Evolutionary conservation across 169 alveolate species (phyloP), one percentile per base, ranked within the genome.

Genomic region (Plasmodium yoelii): DNA sequence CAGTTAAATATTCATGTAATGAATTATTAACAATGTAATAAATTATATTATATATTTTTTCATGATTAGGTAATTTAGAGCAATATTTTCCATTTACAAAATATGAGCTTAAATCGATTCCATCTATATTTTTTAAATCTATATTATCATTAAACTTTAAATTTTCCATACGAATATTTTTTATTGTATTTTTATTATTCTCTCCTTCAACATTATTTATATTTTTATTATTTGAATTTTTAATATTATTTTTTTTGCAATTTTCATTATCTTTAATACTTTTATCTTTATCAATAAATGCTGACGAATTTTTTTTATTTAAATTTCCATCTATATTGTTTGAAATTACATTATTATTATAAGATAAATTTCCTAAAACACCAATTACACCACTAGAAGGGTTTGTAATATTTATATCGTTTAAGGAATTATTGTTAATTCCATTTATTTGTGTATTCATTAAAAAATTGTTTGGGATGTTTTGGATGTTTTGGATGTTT

Each of bases 11-110:
- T 22, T 75, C 75, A 2, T 46, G 68, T 5, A 75, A 44, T 18
- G 88, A 75, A 51, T 82, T 68, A 1, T 67, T 39, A 1, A 82
- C 90, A 82, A 82, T 67, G 60, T 67, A 55, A 46, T 47, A 68
- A 3, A 67, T 70, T 34, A 68, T 68, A 71, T 82, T 82, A 46
- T 67, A 82, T 0, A 82, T 68, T 46, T 82, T 82, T 19, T 82
- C 80, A 57, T 65, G 69, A n/a, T 42, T 13, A 6, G 55, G 18
- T 24, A 75, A 28, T 67, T 63, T 75, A 15, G 90, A 82, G n/a
- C 53, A 61, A 44, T 82, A 82, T 15, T 82, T 82, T 19, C 84
- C 90, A 65, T 68, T 57, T 1, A 67, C 56, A 82, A 82, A 82
- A 39, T 68, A 55, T 13, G 26, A 9, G 28, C 90, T 82, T 42